Evolutionary conservation across 2,329 filamentous ascomycete genomes (phyloP), one percentile per base, ranked within the genome.

Genomic region (Sarocladium kiliense): DNA sequence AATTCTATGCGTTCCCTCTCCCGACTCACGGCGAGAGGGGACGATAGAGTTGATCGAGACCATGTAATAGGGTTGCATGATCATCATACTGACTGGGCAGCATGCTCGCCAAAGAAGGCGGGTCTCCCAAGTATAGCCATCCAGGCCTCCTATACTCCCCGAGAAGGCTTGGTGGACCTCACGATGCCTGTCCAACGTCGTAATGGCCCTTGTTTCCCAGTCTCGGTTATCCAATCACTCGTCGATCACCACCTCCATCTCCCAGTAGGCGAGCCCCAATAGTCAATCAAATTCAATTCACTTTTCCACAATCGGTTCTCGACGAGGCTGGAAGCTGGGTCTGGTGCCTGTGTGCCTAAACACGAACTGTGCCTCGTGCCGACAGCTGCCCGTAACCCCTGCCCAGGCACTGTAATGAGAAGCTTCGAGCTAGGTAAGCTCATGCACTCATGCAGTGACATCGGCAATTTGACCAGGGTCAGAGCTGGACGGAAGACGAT

Each of bases 371-470:
- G 44, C 44, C 44, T 47, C n/a, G 21, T n/a, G 19, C 44, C 11
- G 41, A 44, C 23, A 26, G 10, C n/a, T 21, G 12, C 21, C 25
- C 16, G 19, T 18, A 21, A 9, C n/a, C n/a, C 39, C 18, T 21
- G 39, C 3, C n/a, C 3, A 23, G 14, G 19, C 19, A 14, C 39
- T 18, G n/a, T 9, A 9, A 44, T 44, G 11, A 14, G 39, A 44
- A 44, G 39, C 39, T 23, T 44, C 36, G n/a, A 44, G 41, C 41
- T 25, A 44, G 7, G 41, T 21, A 25, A 44, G 19, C 41, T 44
- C 23, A 23, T 47, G 44, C 21, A 16, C 44, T 47, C 44, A 30
- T 47, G 44, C 44, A 47, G 44, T 47, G 44, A 47, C 44, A 47
- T 47, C 41, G 41, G 18, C 25, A 30, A 10, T 7, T 10, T 18